Evolutionary conservation across 106 monocot genomes (phyloP).

Genomic region (Dendrobium nobile): DNA sequence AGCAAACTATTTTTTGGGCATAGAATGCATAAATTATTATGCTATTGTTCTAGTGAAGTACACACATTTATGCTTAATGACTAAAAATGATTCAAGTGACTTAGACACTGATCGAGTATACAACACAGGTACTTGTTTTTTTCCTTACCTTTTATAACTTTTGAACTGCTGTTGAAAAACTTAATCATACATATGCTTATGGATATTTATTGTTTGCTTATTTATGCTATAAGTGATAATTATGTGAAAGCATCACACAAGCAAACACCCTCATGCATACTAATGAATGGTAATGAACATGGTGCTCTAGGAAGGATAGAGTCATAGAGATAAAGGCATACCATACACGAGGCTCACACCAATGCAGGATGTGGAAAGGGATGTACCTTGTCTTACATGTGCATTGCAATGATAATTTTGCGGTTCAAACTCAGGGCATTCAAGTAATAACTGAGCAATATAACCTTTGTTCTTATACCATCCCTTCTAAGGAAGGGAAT

Average conservation of each 20-base stretch:
- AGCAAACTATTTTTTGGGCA: no score
- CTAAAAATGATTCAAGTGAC: no score
- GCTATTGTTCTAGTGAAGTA: not conserved
- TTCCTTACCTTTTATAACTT: not conserved
- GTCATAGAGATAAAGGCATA: not conserved
- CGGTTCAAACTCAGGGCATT: not conserved
- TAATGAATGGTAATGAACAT: not conserved
- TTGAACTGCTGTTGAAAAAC: not conserved
- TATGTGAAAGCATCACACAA: not conserved
- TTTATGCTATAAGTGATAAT: not conserved
- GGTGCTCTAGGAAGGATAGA: not conserved
- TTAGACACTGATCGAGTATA: no score
- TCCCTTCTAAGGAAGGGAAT: not conserved
- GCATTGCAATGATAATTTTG: not conserved
- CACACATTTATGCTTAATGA: not conserved
- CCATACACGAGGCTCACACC: constrained; percentile 3
- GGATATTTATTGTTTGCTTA: not conserved
- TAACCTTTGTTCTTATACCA: not conserved
- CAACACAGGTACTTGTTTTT: not conserved
- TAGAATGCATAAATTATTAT: no score
- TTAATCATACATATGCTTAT: not conserved
- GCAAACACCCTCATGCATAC: not conserved
- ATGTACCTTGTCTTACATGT: not conserved
- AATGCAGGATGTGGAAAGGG: not conserved
- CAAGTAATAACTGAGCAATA: not conserved